These are phyloP conservation scores for Ceratocystis lukuohia DNA, from an alignment of 2,329 filamentous ascomycete species.

Conservation along the genomic window DNA sequence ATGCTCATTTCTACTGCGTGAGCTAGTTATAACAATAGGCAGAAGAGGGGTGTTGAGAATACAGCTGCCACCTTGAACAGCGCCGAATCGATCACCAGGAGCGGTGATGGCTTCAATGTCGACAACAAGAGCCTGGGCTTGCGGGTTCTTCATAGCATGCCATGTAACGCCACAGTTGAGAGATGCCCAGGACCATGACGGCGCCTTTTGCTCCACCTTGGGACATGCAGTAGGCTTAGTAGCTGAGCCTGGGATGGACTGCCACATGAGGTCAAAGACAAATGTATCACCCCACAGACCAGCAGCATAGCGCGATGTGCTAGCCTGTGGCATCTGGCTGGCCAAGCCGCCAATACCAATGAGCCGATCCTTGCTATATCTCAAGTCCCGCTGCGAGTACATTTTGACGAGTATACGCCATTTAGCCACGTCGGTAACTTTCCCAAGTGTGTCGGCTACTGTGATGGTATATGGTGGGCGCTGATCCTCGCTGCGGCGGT, in stretches of 20 bases:
- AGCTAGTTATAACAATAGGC: constrained; percentile 17
- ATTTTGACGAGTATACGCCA: constrained; percentile 25
- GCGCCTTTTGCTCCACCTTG: constrained; percentile 15
- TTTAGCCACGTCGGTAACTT: constrained; percentile 17
- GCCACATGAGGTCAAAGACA: constrained; percentile 19
- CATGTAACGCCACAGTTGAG: constrained; percentile 18
- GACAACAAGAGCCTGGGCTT: constrained; percentile 17
- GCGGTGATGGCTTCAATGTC: constrained; percentile 16
- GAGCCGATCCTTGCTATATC: constrained; percentile 22
- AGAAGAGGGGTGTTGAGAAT: constrained; percentile 18
- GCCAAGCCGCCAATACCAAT: constrained; percentile 26
- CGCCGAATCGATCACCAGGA: constrained; percentile 12
- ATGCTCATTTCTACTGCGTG: constrained; percentile 13
- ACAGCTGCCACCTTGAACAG: constrained; percentile 17
- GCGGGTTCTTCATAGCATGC: constrained; percentile 20
- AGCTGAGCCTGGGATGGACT: constrained; percentile 17
- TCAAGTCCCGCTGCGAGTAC: constrained; percentile 23
- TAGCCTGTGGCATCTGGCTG: constrained; percentile 21
- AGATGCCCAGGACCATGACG: constrained; percentile 19
- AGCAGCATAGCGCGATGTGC: constrained; percentile 23
- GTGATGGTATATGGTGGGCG: constrained; percentile 21
- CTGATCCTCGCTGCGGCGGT: constrained; percentile 20
- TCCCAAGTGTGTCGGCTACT: constrained; percentile 20
- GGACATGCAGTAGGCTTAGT: constrained; percentile 13
- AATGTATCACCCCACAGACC: constrained; percentile 24